Conservation (phyloP, 495 filamentous ascomycete species). For the Hypoxylon fuscum region DNA sequence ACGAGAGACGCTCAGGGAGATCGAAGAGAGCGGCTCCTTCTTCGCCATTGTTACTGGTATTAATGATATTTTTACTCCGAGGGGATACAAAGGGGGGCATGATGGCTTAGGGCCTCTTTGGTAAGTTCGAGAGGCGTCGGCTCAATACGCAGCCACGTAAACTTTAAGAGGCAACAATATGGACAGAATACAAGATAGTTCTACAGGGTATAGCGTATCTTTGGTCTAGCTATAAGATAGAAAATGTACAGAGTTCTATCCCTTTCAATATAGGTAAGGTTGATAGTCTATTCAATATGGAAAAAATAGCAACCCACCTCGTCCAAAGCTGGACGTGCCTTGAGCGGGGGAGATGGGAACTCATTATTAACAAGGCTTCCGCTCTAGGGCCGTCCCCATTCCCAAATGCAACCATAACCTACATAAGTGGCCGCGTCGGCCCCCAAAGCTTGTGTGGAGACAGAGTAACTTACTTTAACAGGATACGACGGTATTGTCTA, state of each 20-base stretch:
- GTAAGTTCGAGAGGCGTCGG: not conserved
- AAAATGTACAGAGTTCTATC: not conserved
- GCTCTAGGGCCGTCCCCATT: conserved; percentile 16
- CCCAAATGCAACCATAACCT: conserved; percentile 32
- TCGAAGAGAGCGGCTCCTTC: conserved; percentile 15
- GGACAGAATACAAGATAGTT: conserved; percentile 1
- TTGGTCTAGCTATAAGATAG: not conserved
- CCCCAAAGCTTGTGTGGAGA: conserved; percentile 28
- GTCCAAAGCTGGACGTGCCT: conserved; percentile 5
- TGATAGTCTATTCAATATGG: not conserved
- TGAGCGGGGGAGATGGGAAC: conserved; percentile 22
- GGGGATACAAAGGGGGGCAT: conserved; percentile 21
- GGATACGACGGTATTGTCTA: conserved; percentile 26
- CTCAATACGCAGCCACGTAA: conserved; percentile 12
- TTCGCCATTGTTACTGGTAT: conserved; percentile 11
- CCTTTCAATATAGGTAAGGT: not conserved
- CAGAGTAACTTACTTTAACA: conserved; percentile 9
- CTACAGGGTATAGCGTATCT: conserved; percentile 5
- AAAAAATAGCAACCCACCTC: not conserved
- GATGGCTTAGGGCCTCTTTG: not conserved
- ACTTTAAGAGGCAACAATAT: conserved; percentile 3
- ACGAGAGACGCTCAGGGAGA: conserved; percentile 1
- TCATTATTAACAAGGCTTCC: conserved; percentile 18
- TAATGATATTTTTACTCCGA: conserved; percentile 13
- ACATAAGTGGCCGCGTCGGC: conserved; percentile 21